Conservation (phyloP, 805 yeast genomes). For the Myxozyma mucilagina region DNA sequence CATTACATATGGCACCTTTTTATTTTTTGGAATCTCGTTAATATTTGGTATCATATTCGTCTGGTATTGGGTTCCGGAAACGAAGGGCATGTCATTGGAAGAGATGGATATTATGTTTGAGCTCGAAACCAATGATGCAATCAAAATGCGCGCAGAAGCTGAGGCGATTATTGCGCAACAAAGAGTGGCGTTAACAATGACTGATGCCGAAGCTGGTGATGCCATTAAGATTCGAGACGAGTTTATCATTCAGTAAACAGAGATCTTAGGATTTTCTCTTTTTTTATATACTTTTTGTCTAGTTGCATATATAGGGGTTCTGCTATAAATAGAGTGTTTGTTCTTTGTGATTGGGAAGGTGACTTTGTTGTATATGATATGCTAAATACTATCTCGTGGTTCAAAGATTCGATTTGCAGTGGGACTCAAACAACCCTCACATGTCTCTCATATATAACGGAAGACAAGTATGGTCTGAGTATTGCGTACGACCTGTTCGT, state of each 20-base stretch:
- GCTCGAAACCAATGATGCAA: slow-evolving; percentile 5
- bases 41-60: slow-evolving; percentile 52
- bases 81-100: slow-evolving; percentile 76
- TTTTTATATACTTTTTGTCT: not conserved
- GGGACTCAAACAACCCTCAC: too few relatives aligned
- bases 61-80: slow-evolving; percentile 48
- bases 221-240: slow-evolving; percentile 1
- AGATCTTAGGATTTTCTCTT: too few relatives aligned
- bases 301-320: not conserved
- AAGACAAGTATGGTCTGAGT: too few relatives aligned
- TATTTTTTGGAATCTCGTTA: slow-evolving; percentile 33
- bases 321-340: too few relatives aligned
- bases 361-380: too few relatives aligned
- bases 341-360: too few relatives aligned
- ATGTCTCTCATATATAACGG: too few relatives aligned
- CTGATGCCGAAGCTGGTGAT: not conserved
- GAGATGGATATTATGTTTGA: slow-evolving; percentile 71
- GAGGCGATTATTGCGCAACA: slow-evolving; percentile 16
- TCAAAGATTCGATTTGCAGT: too few relatives aligned
- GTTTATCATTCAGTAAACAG: too few relatives aligned
- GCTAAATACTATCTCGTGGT: too few relatives aligned
- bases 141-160: slow-evolving; percentile 8
- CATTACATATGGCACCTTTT: slow-evolving; percentile 28
- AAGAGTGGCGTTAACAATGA: slow-evolving; percentile 1
- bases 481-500: too few relatives aligned